A percentile compares a stretch with the other conserved stretches of the same genome.
These are phyloP conservation scores for Neurospora sp. DNA, from an alignment of 495 filamentous ascomycete genomes.

Conservation along the genomic window DNA sequence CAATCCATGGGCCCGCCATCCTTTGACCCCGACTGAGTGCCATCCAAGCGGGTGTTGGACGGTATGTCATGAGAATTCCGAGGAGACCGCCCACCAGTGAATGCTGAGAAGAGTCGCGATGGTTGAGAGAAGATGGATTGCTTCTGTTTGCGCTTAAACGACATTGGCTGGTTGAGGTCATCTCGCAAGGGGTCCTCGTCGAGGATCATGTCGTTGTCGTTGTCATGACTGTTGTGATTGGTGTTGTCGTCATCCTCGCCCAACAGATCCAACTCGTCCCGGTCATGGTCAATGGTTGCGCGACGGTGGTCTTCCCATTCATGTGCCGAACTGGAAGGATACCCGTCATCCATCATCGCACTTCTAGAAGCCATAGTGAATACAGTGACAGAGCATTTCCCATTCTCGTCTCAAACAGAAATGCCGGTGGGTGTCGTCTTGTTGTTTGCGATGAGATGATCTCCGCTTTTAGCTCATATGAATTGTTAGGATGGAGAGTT, in stretches of 20 bases:
- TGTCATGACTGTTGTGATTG: conserved; percentile 16
- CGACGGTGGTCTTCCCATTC: conserved; percentile 11
- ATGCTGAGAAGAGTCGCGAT: conserved; percentile 45
- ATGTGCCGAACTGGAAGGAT: conserved; percentile 6
- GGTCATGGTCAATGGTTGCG: conserved; percentile 21
- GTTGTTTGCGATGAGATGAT: not conserved
- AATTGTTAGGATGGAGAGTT: not conserved
- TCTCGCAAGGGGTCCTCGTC: conserved; percentile 42
- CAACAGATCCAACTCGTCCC: conserved; percentile 37
- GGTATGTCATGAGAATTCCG: not conserved
- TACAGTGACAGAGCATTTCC: conserved; percentile 3
- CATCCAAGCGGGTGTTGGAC: not conserved
- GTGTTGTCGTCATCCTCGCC: conserved; percentile 27
- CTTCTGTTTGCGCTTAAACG: conserved; percentile 80
- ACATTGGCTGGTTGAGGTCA: conserved; percentile 47
- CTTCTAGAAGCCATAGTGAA: conserved; percentile 10
- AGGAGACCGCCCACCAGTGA: conserved; percentile 35
- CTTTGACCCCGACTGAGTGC: conserved; percentile 28
- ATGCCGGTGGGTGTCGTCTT: not conserved
- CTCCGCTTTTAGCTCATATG: not conserved
- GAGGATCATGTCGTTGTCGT: conserved; percentile 22
- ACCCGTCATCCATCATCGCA: conserved; percentile 12
- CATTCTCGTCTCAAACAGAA: conserved; percentile 6
- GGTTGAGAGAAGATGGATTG: conserved; percentile 35
- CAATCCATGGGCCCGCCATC: conserved; percentile 66